phyloP scores from a whole-genome alignment of 495 filamentous ascomycete genomes.

The Hypoxylon cercidicola region DNA sequence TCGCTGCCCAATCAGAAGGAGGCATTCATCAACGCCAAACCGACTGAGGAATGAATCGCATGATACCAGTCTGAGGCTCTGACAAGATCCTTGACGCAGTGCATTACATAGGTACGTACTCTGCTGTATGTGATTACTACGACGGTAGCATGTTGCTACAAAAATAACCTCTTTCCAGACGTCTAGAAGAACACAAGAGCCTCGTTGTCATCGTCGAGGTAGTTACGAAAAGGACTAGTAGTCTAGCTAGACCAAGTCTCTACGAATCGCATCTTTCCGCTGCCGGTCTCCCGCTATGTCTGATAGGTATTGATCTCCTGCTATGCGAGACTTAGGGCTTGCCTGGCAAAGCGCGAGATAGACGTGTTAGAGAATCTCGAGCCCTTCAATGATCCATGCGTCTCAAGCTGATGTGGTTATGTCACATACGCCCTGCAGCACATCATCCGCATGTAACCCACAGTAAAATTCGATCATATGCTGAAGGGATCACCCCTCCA shows the following conservation, averaged over 20 bases:
- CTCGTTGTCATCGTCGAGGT: conserved; percentile 4
- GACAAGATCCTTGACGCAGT: conserved; percentile 28
- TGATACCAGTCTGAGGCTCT: conserved; percentile 42
- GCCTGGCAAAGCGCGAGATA: no score
- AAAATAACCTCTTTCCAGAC: background rate
- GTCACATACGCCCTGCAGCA: conserved; percentile 38
- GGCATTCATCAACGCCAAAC: conserved; percentile 31
- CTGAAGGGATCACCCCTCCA: conserved; percentile 24
- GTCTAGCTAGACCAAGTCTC: background rate
- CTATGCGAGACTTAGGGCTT: background rate
- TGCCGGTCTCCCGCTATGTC: background rate
- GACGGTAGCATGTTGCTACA: background rate
- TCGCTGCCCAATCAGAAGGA: conserved; percentile 29
- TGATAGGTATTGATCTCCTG: background rate
- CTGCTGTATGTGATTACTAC: conserved; percentile 18
- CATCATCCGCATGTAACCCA: conserved; percentile 44
- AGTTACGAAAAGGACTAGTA: background rate
- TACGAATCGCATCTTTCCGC: background rate
- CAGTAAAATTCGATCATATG: conserved; percentile 36
- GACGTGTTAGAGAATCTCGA: no score
- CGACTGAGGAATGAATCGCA: conserved; percentile 36
- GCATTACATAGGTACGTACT: conserved; percentile 13
- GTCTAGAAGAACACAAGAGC: conserved; percentile 18
- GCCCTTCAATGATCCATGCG: conserved; percentile 35
- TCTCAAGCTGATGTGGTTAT: conserved; percentile 32